phyloP scores from a whole-genome alignment of 176 grass and related monocot species.

The Triticum monococcum region DNA sequence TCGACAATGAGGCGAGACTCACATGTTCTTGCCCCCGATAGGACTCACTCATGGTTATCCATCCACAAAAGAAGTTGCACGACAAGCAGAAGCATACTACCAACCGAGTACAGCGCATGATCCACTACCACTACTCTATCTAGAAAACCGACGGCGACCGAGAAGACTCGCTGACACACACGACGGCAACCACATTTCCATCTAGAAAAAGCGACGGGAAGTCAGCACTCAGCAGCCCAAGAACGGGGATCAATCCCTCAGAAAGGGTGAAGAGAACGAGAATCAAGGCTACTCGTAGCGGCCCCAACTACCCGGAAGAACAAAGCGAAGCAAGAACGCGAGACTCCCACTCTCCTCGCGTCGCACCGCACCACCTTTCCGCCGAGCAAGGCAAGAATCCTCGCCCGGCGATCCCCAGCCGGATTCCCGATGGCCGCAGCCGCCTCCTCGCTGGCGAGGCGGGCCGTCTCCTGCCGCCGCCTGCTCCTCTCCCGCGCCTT shows the following conservation, averaged over 20 bases:
- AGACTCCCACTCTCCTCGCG: neutral
- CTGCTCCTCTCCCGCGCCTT: constrained; percentile 26
- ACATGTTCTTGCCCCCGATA: neutral
- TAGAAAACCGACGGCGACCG: neutral
- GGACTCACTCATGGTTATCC: neutral
- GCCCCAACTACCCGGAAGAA: neutral
- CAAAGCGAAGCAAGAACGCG: neutral
- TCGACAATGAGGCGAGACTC: neutral
- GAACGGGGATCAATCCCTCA: neutral
- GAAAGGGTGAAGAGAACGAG: neutral
- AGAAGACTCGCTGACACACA: constrained; percentile 17
- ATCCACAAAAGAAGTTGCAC: neutral
- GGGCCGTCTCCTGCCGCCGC: neutral
- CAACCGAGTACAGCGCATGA: neutral
- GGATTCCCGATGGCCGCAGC: constrained; percentile 27
- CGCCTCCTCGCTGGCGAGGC: constrained; percentile 24
- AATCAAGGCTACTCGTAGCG: neutral
- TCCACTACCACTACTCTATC: neutral
- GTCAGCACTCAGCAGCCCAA: neutral
- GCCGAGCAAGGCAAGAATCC: constrained; percentile 32
- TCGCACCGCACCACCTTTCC: constrained; percentile 17
- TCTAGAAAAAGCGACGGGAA: neutral
- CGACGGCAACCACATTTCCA: neutral
- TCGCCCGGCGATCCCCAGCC: neutral
- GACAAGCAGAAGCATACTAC: neutral